Conservation (phyloP, 1,284 basidiomycete genomes). For the Pseudomicrostroma phylloplanum region DNA sequence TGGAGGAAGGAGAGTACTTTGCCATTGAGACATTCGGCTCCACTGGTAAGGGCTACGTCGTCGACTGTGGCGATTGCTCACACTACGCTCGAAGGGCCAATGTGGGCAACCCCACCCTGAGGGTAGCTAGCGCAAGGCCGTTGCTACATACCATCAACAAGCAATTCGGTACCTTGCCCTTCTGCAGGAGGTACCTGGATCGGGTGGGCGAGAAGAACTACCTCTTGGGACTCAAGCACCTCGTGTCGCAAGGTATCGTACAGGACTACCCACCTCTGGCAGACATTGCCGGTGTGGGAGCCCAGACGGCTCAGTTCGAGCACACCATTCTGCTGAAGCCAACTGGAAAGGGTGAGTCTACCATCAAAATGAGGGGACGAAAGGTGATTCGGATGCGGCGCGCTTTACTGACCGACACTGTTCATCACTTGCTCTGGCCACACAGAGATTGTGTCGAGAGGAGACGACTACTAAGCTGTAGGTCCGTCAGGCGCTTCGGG, state of each 20-base stretch:
- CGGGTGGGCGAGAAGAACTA: conserved; percentile 85
- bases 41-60: conserved; percentile 87
- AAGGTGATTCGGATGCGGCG: background rate
- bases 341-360: conserved; percentile 31
- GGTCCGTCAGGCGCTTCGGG: too few relatives aligned
- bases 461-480: conserved; percentile 70
- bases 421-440: conserved; percentile 77
- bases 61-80: conserved; percentile 80
- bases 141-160: conserved; percentile 76
- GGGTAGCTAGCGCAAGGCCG: conserved; percentile 68
- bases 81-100: conserved; percentile 69
- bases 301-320: conserved; percentile 49
- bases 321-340: conserved; percentile 47
- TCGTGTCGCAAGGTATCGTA: conserved; percentile 82
- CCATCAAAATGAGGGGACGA: background rate
- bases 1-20: conserved; percentile 99
- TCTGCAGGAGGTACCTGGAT: conserved; percentile 85
- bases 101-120: conserved; percentile 59
- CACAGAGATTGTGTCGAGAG: conserved; percentile 90
- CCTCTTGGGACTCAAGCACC: conserved; percentile 73
- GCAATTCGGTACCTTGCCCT: conserved; percentile 68
- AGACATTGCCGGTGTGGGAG: conserved; percentile 55
- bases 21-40: conserved; percentile 98
- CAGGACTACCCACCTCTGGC: conserved; percentile 89
- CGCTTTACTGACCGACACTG: background rate